These are phyloP conservation scores for Zopfia rhizophila DNA, from an alignment of 2,329 filamentous ascomycete species.

Conservation along the genomic window DNA sequence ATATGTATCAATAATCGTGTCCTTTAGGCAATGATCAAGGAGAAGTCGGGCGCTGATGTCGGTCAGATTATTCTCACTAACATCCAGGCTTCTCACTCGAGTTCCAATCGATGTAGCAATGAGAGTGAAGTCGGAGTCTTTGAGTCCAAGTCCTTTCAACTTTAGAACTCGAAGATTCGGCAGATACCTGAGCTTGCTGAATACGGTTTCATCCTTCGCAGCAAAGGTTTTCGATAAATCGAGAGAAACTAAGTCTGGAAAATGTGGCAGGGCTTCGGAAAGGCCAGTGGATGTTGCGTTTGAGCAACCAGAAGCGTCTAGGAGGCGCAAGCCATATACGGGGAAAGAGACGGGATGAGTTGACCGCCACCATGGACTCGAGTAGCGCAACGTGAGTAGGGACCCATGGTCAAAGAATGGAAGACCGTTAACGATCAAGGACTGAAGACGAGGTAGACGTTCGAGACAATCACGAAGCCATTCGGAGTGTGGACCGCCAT, in stretches of 20 bases:
- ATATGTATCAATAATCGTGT: slow-evolving; percentile 23
- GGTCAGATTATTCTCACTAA: slow-evolving; percentile 67
- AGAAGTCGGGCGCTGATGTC: slow-evolving; percentile 64
- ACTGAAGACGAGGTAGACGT: slow-evolving; percentile 67
- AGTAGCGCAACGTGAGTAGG: slow-evolving; percentile 60
- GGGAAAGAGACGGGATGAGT: slow-evolving; percentile 41
- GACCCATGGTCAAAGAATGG: slow-evolving; percentile 71
- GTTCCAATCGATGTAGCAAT: slow-evolving; percentile 63
- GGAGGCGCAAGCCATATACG: slow-evolving; percentile 61
- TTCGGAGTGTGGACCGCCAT: slow-evolving; percentile 66
- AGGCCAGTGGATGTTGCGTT: slow-evolving; percentile 68
- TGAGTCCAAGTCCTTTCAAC: slow-evolving; percentile 63
- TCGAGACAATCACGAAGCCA: slow-evolving; percentile 70
- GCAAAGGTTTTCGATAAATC: slow-evolving; percentile 66
- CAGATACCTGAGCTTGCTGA: slow-evolving; percentile 59
- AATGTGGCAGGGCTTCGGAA: slow-evolving; percentile 61
- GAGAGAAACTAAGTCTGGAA: slow-evolving; percentile 66
- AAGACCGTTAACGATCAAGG: slow-evolving; percentile 66
- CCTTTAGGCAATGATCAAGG: slow-evolving; percentile 62
- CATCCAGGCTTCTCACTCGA: slow-evolving; percentile 65
- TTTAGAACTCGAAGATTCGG: slow-evolving; percentile 67
- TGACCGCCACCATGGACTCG: slow-evolving; percentile 37
- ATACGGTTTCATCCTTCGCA: slow-evolving; percentile 60
- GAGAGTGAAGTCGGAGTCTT: slow-evolving; percentile 63
- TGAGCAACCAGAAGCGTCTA: slow-evolving; percentile 66